These are phyloP conservation scores for Metschnikowia proteae DNA, from an alignment of 805 yeast genomes.

Conservation along the genomic window DNA sequence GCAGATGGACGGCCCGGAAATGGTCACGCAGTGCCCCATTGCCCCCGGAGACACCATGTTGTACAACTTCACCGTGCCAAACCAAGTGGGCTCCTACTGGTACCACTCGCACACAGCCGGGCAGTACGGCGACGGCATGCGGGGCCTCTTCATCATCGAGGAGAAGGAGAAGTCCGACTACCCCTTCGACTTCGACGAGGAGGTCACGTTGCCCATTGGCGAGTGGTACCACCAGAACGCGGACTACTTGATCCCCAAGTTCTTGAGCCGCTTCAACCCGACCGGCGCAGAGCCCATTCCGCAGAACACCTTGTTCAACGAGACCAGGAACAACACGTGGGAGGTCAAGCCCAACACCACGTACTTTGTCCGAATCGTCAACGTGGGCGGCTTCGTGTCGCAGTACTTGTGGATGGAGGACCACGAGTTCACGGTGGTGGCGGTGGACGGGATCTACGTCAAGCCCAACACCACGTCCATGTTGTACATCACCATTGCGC, in stretches of 20 bases:
- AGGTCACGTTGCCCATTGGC: slow-evolving; percentile 58
- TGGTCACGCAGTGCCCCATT: slow-evolving; percentile 87
- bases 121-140: slow-evolving; percentile 92
- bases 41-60: slow-evolving; percentile 70
- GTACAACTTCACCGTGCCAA: slow-evolving; percentile 83
- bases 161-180: slow-evolving; percentile 46
- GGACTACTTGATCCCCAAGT: slow-evolving; percentile 46
- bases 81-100: slow-evolving; percentile 92
- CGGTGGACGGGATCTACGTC: slow-evolving; percentile 86
- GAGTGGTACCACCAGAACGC: slow-evolving; percentile 86
- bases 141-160: slow-evolving; percentile 74
- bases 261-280: slow-evolving; percentile 77
- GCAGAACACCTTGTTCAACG: slow-evolving; percentile 71
- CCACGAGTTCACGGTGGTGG: slow-evolving; percentile 81
- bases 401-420: slow-evolving; percentile 87
- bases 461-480: slow-evolving; percentile 67
- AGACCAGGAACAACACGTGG: slow-evolving; percentile 75
- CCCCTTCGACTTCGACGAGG: slow-evolving; percentile 80
- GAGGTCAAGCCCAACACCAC: slow-evolving; percentile 79
- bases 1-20: slow-evolving; percentile 89
- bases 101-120: slow-evolving; percentile 92
- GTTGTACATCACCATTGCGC: slow-evolving; percentile 85
- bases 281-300: slow-evolving; percentile 99
- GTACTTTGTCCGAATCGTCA: slow-evolving; percentile 74
- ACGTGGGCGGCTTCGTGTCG: slow-evolving; percentile 88